Evolutionary conservation across 2,329 filamentous ascomycete species (phyloP), one percentile per base, ranked within the genome.

Genomic region (Fusarium sp.): DNA sequence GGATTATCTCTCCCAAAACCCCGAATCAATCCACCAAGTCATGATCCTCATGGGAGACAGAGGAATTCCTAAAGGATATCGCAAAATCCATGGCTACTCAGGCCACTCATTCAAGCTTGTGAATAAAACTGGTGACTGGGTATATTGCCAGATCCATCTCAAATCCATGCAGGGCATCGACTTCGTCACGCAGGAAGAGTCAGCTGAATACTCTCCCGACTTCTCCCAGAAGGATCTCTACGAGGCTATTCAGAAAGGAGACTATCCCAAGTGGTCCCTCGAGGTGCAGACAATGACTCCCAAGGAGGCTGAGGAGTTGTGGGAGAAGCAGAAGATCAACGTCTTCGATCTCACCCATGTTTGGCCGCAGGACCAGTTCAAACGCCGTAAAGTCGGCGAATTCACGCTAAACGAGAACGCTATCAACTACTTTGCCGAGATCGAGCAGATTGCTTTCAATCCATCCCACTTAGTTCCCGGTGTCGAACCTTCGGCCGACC

Each of bases 381-480:
- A 60, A 0, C 65, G 4, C 0, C 61, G 66, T 1, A 68, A 84
- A 47, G 78, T 93, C 13, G 91, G 91, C 48, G 87, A 88, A 70
- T 82, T 93, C 75, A 89, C 88, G 35, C 77, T 93, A 18, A 89
- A 92, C 77, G 84, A 84, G 35, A 93, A 93, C 73, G 80, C 84
- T 2, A 76, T 85, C 63, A 90, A 91, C 76, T 90, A 90, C 27
- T 71, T 71, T 72, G 83, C 85, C 45, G 90, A 93, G 72, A 85
- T 90, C 45, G 89, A 92, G 75, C 88, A 91, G 77, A 85, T 87
- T 0, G 86, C 87, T 1, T 92, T 91, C 72, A 88, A 86, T 0
- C 89, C 90, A 0, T 85, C 85, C 1, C 88, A 85, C 61, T 79
- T 91, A 74, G 87, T 90, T 0, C 88, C 88, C 0, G 90, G 90